Percentiles rank a stretch among this genome's conserved stretches.
phyloP scores from a whole-genome alignment of 345 rosid species.

The Euphorbia pulcherrima region DNA sequence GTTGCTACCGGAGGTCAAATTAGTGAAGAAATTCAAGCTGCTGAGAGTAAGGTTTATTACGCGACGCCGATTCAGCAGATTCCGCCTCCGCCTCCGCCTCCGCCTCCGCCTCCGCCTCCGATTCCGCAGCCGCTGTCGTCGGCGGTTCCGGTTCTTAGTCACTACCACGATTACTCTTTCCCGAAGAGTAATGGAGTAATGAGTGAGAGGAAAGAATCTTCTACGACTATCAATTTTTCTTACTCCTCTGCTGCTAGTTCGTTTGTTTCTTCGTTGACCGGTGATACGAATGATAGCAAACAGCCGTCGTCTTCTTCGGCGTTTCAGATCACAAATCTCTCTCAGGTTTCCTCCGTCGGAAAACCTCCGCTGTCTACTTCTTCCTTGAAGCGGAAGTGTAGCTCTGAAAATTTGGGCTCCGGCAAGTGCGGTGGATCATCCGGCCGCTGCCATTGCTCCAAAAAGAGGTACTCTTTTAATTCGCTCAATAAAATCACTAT shows the following conservation, averaged over 20 bases:
- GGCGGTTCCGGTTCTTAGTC: neutral
- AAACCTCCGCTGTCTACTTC: constrained; percentile 72
- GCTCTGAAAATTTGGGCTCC: constrained; percentile 57
- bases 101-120: too few species aligned
- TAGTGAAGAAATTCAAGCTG: constrained; percentile 5
- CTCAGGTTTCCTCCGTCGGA: constrained; percentile 51
- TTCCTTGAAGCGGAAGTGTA: constrained; percentile 67
- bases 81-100: too few species aligned
- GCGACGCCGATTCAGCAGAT: constrained; percentile 79
- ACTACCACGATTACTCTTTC: constrained; percentile 21
- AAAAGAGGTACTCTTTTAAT: constrained; percentile 45
- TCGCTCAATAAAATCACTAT: too few species aligned
- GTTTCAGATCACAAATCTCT: constrained; percentile 53
- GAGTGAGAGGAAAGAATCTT: constrained; percentile 48
- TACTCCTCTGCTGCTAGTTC: constrained; percentile 52
- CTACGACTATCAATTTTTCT: constrained; percentile 59
- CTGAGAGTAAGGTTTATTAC: constrained; percentile 35
- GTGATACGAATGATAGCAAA: constrained; percentile 32
- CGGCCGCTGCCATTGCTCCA: constrained; percentile 85
- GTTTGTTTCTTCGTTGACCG: constrained; percentile 50
- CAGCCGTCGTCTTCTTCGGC: constrained; percentile 45
- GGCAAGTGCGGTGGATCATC: constrained; percentile 60
- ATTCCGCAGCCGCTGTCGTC: constrained; percentile 4
- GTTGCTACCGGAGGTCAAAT: constrained; percentile 10
- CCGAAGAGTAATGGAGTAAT: constrained; percentile 18